Evolutionary conservation across 305 asterid species (phyloP).

Genomic region (Coffea humblotiana): DNA sequence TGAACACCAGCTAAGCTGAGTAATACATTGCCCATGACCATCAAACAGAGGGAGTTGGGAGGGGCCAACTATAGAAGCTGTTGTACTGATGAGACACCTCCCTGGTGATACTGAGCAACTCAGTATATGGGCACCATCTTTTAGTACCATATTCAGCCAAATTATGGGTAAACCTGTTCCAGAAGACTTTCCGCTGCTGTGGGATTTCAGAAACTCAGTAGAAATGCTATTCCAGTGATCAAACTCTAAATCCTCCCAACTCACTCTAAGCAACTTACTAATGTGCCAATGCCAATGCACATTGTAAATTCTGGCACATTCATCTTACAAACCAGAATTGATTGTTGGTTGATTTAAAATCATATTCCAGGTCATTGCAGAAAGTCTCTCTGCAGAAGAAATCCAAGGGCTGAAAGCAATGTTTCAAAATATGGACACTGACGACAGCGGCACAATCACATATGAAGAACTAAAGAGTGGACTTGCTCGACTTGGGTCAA

Average conservation of each 20-base stretch:
- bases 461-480: constrained; percentile 84
- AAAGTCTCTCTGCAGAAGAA: constrained; percentile 76
- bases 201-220: not conserved
- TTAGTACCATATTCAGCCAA: not conserved
- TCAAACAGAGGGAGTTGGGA: not conserved
- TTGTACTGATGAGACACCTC: not conserved
- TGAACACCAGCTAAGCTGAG: not conserved
- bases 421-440: constrained; percentile 87
- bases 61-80: not conserved
- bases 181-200: not conserved
- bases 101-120: not conserved
- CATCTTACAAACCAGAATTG: not conserved
- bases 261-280: not conserved
- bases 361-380: constrained; percentile 68
- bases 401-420: constrained; percentile 86
- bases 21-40: not conserved
- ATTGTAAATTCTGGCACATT: not conserved
- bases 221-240: not conserved
- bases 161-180: not conserved
- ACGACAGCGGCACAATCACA: constrained; percentile 83
- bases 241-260: not conserved
- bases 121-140: not conserved
- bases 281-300: not conserved
- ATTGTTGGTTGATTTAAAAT: not conserved
- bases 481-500: constrained; percentile 79